Percentiles rank a stretch among this genome's conserved stretches.
These are phyloP conservation scores for Syzygium oleosum DNA, from an alignment of 345 rosid genomes.

Conservation along the genomic window DNA sequence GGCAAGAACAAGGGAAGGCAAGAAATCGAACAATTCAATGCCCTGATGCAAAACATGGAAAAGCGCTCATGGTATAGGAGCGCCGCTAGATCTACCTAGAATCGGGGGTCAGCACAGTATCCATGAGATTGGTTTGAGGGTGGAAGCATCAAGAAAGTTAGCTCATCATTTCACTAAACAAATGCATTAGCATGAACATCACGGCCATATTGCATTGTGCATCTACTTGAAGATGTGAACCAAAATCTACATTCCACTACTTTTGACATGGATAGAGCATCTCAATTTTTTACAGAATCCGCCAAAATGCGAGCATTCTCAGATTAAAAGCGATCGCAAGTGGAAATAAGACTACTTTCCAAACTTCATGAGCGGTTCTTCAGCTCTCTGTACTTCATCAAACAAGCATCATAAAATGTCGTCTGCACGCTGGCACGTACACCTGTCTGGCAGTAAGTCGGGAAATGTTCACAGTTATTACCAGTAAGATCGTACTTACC, in stretches of 20 bases:
- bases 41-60: not conserved
- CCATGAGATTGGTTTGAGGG: not conserved
- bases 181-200: not conserved
- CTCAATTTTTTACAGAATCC: not conserved
- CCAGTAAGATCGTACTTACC: not conserved
- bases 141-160: not conserved
- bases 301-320: not conserved
- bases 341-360: not conserved
- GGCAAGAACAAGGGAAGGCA: not conserved
- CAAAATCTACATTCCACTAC: not conserved
- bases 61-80: not conserved
- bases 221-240: not conserved
- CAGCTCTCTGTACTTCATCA: fast-evolving
- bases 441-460: not conserved
- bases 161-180: not conserved
- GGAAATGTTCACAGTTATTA: not conserved
- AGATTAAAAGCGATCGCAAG: not conserved
- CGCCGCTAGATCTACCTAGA: not conserved
- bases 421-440: not conserved
- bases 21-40: not conserved
- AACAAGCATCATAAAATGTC: fast-evolving
- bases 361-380: not conserved
- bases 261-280: not conserved
- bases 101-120: not conserved
- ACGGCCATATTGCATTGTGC: not conserved